Conservation (phyloP, 352 stramenopile species). For the Pythium rishiriense region DNA sequence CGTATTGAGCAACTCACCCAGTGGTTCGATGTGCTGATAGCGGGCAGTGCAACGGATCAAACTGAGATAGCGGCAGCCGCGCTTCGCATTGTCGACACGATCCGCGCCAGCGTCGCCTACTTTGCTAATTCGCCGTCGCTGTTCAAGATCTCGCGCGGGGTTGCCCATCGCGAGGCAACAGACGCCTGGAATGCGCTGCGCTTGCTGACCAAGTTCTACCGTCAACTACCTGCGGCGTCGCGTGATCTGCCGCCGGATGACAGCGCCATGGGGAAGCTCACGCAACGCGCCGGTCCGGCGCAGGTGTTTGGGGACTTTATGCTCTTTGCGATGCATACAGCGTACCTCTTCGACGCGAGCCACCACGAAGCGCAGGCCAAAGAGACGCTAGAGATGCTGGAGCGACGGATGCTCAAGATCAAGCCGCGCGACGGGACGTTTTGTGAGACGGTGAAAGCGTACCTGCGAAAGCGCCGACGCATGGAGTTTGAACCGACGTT, state of each 20-base stretch:
- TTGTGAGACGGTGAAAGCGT: not conserved
- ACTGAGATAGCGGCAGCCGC: not conserved
- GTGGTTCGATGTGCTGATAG: constrained; percentile 1
- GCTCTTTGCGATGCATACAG: not conserved
- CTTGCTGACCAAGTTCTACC: constrained; percentile 12
- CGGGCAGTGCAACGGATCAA: not conserved
- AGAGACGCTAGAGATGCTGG: constrained; percentile 4
- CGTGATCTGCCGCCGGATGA: not conserved
- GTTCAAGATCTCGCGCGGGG: constrained; percentile 1
- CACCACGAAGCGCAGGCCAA: not conserved
- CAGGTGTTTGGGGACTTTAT: constrained; percentile 1
- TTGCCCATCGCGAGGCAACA: not conserved
- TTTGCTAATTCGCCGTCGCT: no score
- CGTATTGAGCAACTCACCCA: constrained; percentile 1
- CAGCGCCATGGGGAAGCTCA: not conserved
- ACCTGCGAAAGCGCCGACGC: not conserved
- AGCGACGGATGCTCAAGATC: constrained; percentile 6
- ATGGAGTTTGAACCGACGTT: not conserved
- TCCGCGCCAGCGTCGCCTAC: constrained; percentile 1
- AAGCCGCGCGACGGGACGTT: constrained; percentile 9
- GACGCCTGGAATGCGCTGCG: not conserved
- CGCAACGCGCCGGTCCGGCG: not conserved
- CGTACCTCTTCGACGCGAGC: not conserved
- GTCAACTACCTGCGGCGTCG: not conserved
- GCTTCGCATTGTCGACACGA: constrained; percentile 1